Base-by-base conservation (phyloP, 129 eudicot genomes). In the Ambrosia trifida region DNA sequence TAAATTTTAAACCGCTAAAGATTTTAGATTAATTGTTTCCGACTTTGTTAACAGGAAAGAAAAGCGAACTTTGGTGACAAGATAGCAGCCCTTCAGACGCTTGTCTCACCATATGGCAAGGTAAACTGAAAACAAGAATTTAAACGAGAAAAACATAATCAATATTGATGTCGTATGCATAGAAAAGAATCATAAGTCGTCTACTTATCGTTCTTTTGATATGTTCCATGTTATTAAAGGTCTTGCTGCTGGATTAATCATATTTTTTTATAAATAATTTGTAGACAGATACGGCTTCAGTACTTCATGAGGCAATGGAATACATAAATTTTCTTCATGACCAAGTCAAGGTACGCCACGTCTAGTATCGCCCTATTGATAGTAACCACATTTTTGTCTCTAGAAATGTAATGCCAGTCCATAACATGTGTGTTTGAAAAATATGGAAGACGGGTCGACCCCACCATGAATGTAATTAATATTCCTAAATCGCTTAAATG, bases 221-320 rank as follows among this genome's bases (percentile, higher is more conserved):
- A 38, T 45, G 35, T 41, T 44, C 16, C 31, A 51, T 24, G 66
- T 12, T 57, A 41, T 33, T 45, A 13, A 76, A 44, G 41, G 74
- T 19, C 46, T 50, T 68, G 14, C 46, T 12, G 4, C 41, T 69
- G 74, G 59, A 30, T 35, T 45, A 9, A 33, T 50, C 9, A 2
- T 53, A 18, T 18, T 14, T 19, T 57, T 28, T 24, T 28, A 0
- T 28, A 56, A 57, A 11, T 57, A 28, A 47, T 16, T 31, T 89
- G 79, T 86, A 92, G 98, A 88, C 96, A 1, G 98, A 92, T 81
- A 92, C 98, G 9, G 98, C 98, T 66, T 92, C 98, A n/a, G 98
- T 92, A 68, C 98, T 92, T 62, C 83, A 75, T 11, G 95, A 89
- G 71, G 96, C 96, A 74, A 86, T 86, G 89, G 96, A 85, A 3